phyloP scores from a whole-genome alignment of 1,284 basidiomycete species.

The Hypsizygus ulmarius region DNA sequence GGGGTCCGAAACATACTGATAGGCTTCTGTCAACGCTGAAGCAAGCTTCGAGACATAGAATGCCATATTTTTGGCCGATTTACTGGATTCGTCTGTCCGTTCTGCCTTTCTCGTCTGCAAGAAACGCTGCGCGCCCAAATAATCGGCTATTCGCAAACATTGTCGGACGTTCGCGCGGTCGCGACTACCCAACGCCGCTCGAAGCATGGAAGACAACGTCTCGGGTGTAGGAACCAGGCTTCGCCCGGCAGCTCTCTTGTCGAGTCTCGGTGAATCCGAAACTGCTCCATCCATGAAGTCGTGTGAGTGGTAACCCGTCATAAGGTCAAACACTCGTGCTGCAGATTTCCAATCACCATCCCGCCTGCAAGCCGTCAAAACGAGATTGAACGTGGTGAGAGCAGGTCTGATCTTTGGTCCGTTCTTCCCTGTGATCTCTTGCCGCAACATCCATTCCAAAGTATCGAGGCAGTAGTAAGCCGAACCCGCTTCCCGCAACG shows the following conservation, averaged over 20 bases:
- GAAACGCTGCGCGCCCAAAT: conserved; percentile 36
- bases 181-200: conserved; percentile 48
- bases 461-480: conserved; percentile 47
- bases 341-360: conserved; percentile 60
- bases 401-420: conserved; percentile 47
- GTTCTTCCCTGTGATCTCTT: conserved; percentile 39
- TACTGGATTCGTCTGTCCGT: conserved; percentile 16
- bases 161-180: conserved; percentile 52
- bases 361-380: conserved; percentile 58
- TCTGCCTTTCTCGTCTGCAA: conserved; percentile 8
- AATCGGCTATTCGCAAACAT: conserved; percentile 53
- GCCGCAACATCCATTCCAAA: conserved; percentile 63
- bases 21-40: conserved; percentile 32
- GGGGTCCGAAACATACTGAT: conserved; percentile 26
- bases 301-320: conserved; percentile 57
- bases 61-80: conserved; percentile 26
- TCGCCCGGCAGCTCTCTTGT: conserved; percentile 39
- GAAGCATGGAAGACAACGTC: conserved; percentile 51
- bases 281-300: conserved; percentile 51
- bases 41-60: conserved; percentile 40
- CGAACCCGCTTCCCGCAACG: conserved; percentile 37
- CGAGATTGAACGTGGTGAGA: conserved; percentile 51
- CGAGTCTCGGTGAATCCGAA: conserved; percentile 31
- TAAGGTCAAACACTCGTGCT: conserved; percentile 55
- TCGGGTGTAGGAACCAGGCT: conserved; percentile 45